Conservation (phyloP, 495 filamentous ascomycete species). For the Xylaria sp. region DNA sequence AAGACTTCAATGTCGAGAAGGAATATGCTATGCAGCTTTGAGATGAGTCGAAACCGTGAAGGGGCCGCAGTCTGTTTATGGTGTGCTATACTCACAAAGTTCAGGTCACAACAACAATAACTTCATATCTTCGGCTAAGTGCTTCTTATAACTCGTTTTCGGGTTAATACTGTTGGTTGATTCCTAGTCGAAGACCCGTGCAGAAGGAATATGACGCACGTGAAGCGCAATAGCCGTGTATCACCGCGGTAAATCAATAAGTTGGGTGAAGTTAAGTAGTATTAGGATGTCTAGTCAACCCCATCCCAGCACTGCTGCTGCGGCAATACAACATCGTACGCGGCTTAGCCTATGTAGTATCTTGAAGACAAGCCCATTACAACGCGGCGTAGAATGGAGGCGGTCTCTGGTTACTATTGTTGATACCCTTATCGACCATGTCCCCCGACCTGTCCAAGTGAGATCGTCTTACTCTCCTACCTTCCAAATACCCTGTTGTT, state of each 20-base stretch:
- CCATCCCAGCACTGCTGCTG: not conserved
- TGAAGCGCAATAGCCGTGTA: not conserved
- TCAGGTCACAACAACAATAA: not conserved
- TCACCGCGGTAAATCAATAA: not conserved
- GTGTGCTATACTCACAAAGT: not conserved
- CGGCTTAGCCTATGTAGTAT: constrained; percentile 16
- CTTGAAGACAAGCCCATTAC: not conserved
- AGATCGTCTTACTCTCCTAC: not conserved
- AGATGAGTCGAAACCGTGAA: not conserved
- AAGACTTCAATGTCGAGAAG: not conserved
- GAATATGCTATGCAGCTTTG: not conserved
- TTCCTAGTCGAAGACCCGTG: no score
- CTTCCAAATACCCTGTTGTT: not conserved
- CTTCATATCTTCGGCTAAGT: not conserved
- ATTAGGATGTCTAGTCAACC: not conserved
- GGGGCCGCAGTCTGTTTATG: not conserved
- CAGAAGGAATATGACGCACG: no score
- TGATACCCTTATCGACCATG: not conserved
- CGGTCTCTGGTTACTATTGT: not conserved
- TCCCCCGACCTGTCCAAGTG: not conserved
- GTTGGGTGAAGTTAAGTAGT: constrained; percentile 6
- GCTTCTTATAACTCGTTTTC: not conserved
- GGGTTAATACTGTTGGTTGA: not conserved
- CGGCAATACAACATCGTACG: constrained; percentile 19
- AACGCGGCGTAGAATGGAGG: not conserved